phyloP scores from a whole-genome alignment of 768 basidiomycete species.

The Tricholomella constricta region DNA sequence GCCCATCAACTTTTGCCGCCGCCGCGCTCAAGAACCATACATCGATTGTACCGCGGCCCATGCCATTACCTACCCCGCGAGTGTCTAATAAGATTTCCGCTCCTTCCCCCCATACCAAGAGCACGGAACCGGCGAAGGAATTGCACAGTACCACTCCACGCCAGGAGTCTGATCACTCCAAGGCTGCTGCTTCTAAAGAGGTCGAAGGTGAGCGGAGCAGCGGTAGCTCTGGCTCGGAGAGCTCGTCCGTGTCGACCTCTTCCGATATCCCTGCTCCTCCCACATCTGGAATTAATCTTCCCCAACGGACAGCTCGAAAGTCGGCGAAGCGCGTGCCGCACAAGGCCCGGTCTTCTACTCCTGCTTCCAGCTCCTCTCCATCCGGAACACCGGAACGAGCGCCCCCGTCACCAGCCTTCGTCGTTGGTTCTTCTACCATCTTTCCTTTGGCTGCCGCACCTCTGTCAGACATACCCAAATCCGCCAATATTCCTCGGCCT shows the following conservation, averaged over 20 bases:
- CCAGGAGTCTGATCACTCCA: not conserved
- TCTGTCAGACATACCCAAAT: no score
- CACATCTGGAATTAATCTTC: not conserved
- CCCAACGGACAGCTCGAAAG: slow-evolving; percentile 13
- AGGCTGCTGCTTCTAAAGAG: not conserved
- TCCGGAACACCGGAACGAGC: not conserved
- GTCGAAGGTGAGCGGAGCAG: not conserved
- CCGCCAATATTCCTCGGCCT: not conserved
- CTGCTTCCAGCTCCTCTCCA: not conserved
- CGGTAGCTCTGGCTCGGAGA: not conserved
- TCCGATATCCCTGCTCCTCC: not conserved
- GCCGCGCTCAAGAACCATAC: not conserved
- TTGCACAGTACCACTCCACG: not conserved
- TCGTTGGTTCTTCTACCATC: no score
- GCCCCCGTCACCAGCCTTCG: no score
- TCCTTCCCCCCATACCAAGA: not conserved
- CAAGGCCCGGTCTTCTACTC: not conserved
- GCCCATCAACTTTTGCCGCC: not conserved
- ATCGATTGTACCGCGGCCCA: not conserved
- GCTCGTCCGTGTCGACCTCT: not conserved
- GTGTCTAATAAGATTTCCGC: no score
- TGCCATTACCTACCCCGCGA: not conserved
- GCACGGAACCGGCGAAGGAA: not conserved
- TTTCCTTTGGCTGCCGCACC: no score
- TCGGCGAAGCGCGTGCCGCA: not conserved